Evolutionary conservation across 768 basidiomycete species (phyloP).

Genomic region (Ramaria sp.): DNA sequence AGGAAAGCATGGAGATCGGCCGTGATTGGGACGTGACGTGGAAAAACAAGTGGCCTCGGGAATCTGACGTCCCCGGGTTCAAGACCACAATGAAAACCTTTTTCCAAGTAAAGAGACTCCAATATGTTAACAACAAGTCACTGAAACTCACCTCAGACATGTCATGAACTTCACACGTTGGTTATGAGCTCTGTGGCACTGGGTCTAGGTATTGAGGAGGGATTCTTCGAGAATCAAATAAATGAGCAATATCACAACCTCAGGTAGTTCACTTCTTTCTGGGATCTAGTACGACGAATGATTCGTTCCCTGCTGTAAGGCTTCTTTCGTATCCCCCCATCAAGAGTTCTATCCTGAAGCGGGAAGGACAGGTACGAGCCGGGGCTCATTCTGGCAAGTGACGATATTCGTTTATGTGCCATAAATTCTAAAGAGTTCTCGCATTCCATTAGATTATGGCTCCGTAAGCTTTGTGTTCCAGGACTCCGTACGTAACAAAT

Average conservation of each 20-base stretch:
- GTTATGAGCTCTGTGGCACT: slow-evolving; percentile 84
- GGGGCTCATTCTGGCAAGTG: slow-evolving; percentile 62
- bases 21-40: slow-evolving; percentile 69
- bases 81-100: slow-evolving; percentile 66
- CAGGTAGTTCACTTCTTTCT: slow-evolving; percentile 10
- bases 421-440: background rate
- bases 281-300: background rate
- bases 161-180: slow-evolving; percentile 61
- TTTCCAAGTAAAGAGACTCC: slow-evolving; percentile 38
- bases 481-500: slow-evolving; percentile 37
- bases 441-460: slow-evolving; percentile 49
- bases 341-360: slow-evolving; percentile 39
- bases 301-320: slow-evolving; percentile 18
- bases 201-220: slow-evolving; percentile 61
- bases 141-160: slow-evolving; percentile 31
- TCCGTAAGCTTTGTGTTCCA: slow-evolving; percentile 78
- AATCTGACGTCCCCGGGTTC: slow-evolving; percentile 52
- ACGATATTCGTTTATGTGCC: background rate
- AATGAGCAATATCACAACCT: slow-evolving; percentile 74
- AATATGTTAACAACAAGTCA: background rate
- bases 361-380: slow-evolving; percentile 66
- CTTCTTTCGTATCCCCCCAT: slow-evolving; percentile 78
- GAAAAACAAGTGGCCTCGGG: slow-evolving; percentile 74
- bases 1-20: slow-evolving; percentile 86
- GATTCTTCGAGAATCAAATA: slow-evolving; percentile 66